Evolutionary conservation across 768 basidiomycete genomes (phyloP).

Genomic region (Kwoniella shandongensis): DNA sequence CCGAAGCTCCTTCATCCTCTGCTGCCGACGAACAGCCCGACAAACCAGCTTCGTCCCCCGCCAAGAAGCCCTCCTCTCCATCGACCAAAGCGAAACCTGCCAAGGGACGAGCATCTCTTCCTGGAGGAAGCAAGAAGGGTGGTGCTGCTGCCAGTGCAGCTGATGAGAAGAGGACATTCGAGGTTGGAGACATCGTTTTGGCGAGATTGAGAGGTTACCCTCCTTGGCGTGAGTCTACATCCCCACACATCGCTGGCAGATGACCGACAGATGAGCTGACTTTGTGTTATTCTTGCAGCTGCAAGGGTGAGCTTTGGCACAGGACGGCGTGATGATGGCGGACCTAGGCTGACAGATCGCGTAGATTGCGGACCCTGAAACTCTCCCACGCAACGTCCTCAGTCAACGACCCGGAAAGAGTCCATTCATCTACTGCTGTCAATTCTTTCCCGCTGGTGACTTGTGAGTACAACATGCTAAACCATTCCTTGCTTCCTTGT

Average conservation of each 20-base stretch:
- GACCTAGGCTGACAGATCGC: neutral
- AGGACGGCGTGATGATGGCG: neutral
- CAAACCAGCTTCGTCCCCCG: slow-evolving; percentile 12
- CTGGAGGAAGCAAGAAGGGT: slow-evolving; percentile 27
- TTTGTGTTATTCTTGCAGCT: slow-evolving; percentile 20
- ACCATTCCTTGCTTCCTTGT: too few species aligned
- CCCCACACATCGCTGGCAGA: too few species aligned
- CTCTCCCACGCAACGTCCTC: slow-evolving; percentile 63
- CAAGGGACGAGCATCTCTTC: slow-evolving; percentile 21
- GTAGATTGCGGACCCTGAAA: slow-evolving; percentile 77
- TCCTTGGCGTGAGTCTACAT: slow-evolving; percentile 81
- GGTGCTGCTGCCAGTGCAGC: neutral
- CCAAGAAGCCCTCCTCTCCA: slow-evolving; percentile 13
- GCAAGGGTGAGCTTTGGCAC: slow-evolving; percentile 32
- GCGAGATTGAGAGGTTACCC: slow-evolving; percentile 93
- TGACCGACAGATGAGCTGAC: too few species aligned
- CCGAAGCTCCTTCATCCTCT: slow-evolving; percentile 2
- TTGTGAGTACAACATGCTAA: slow-evolving; percentile 63
- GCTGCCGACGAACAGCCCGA: slow-evolving; percentile 12
- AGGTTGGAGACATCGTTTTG: slow-evolving; percentile 78
- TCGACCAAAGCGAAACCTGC: slow-evolving; percentile 18
- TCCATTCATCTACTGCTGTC: slow-evolving; percentile 64
- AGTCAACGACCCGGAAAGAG: slow-evolving; percentile 79
- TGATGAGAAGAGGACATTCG: slow-evolving; percentile 56
- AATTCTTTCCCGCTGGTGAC: slow-evolving; percentile 93